Evolutionary conservation across 2,329 filamentous ascomycete species (phyloP).

Genomic region (Fusarium penzigii): DNA sequence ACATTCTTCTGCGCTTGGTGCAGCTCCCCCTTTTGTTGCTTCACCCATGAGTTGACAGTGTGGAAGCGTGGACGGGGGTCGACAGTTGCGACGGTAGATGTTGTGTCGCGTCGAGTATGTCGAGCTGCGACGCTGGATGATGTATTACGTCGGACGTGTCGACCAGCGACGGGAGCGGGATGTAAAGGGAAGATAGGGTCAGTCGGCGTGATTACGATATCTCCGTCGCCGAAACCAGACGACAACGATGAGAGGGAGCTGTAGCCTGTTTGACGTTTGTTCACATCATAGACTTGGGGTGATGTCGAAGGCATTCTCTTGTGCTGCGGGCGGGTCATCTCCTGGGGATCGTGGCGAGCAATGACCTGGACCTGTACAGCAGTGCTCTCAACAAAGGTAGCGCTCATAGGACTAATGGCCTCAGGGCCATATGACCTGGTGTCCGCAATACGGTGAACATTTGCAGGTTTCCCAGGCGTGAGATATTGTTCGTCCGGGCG

Average conservation of each 20-base stretch:
- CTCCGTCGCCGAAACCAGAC: conserved; percentile 64
- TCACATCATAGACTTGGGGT: conserved; percentile 16
- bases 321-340: conserved; percentile 12
- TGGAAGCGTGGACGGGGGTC: conserved; percentile 58
- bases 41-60: conserved; percentile 63
- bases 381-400: conserved; percentile 25
- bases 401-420: conserved; percentile 22
- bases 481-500: conserved; percentile 26
- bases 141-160: conserved; percentile 44
- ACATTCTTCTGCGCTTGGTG: conserved; percentile 46
- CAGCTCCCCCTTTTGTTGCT: conserved; percentile 60
- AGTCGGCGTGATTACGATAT: conserved; percentile 50
- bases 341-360: conserved; percentile 18
- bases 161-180: conserved; percentile 4
- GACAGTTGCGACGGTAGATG: conserved; percentile 55
- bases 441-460: conserved; percentile 18
- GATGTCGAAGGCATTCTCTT: conserved; percentile 19
- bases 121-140: conserved; percentile 51
- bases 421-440: conserved; percentile 14
- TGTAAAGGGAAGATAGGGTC: conserved; percentile 15
- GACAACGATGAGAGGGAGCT: conserved; percentile 62
- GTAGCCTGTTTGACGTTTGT: conserved; percentile 36
- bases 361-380: conserved; percentile 24
- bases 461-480: conserved; percentile 20
- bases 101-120: conserved; percentile 44